Conservation (phyloP, 441 rosid species). For the Cnidoscolus chayamansa region DNA sequence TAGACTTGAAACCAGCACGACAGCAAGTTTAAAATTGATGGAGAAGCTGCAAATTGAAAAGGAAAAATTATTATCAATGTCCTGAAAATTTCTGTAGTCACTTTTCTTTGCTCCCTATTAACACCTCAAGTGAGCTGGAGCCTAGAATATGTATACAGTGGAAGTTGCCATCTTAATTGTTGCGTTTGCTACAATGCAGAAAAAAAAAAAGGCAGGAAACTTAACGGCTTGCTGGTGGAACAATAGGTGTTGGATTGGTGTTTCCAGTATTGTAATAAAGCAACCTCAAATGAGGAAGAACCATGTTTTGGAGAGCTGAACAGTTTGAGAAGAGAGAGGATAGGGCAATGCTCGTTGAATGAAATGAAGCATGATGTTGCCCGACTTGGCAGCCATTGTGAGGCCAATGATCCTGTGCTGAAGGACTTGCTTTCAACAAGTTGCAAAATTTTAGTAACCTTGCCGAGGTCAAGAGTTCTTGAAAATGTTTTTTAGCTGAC, state of each 20-base stretch:
- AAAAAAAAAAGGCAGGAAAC: not conserved
- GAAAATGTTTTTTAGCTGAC: not conserved
- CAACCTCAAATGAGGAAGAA: not conserved
- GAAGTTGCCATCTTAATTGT: not conserved
- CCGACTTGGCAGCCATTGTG: not conserved
- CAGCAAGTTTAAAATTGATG: constrained; percentile 3
- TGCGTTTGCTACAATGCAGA: not conserved
- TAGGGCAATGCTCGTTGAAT: not conserved
- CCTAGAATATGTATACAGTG: not conserved
- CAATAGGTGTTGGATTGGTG: not conserved
- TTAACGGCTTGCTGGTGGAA: constrained; percentile 10
- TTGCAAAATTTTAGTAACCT: not conserved
- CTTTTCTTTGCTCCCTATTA: not conserved
- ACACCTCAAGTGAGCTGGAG: not conserved
- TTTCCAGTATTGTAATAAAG: not conserved
- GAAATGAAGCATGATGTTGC: not conserved
- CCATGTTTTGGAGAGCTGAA: not conserved
- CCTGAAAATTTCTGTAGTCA: not conserved
- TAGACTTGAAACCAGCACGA: constrained; percentile 14
- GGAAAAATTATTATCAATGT: constrained; percentile 4
- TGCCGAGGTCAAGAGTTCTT: not conserved
- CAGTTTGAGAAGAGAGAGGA: not conserved
- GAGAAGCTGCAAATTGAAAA: not conserved
- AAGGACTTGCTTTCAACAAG: not conserved
- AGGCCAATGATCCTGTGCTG: not conserved